Conservation (phyloP, 2,329 filamentous ascomycete genomes). For the Xylaria sp. region DNA sequence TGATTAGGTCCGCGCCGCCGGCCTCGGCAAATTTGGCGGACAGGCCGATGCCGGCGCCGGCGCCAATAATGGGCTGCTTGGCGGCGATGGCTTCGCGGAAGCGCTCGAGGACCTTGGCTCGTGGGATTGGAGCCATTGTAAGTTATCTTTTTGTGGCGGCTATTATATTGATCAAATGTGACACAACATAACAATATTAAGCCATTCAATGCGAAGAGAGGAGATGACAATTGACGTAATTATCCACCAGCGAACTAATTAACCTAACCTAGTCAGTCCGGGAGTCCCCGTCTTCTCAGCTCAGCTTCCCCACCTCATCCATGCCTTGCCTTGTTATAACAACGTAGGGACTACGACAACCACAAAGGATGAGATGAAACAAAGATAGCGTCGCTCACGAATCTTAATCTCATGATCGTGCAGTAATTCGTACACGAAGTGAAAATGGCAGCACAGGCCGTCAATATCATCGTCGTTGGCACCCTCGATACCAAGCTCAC, state of each 20-base stretch:
- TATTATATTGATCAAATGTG: background rate
- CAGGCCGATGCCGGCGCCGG: slow-evolving; percentile 75
- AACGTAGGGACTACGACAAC: background rate
- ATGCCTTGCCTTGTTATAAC: background rate
- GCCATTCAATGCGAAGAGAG: background rate
- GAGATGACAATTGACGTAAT: background rate
- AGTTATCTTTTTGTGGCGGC: background rate
- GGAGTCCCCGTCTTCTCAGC: slow-evolving; percentile 2
- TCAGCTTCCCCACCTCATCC: slow-evolving; percentile 28
- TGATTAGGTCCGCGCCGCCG: slow-evolving; percentile 74
- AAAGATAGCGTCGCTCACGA: background rate
- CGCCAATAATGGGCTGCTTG: slow-evolving; percentile 71
- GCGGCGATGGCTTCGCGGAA: slow-evolving; percentile 65
- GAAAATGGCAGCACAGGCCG: slow-evolving; percentile 35
- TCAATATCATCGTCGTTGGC: slow-evolving; percentile 61
- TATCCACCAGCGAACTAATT: background rate
- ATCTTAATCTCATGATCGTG: background rate
- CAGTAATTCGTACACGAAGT: background rate
- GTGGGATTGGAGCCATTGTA: slow-evolving; percentile 59
- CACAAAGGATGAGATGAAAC: background rate
- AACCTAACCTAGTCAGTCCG: background rate
- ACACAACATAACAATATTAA: background rate
- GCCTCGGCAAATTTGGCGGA: slow-evolving; percentile 76
- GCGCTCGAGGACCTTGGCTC: slow-evolving; percentile 64
- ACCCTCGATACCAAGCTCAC: slow-evolving; percentile 72